Conservation (phyloP, 805 yeast genomes). For the Kuraishia cidri region DNA sequence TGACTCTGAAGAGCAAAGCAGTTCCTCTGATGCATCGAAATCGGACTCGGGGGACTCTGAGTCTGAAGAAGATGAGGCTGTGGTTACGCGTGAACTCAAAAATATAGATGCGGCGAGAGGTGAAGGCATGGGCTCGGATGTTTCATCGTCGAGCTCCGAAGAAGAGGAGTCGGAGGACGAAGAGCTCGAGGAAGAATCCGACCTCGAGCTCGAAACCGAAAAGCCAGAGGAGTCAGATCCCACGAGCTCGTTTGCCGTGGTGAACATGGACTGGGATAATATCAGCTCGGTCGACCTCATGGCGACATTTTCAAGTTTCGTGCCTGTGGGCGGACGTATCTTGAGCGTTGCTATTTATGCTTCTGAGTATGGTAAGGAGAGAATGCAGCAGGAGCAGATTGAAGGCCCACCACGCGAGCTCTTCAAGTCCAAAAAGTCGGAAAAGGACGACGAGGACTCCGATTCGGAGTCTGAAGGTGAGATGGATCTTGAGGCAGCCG, state of each 20-base stretch:
- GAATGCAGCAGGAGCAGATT: conserved; percentile 79
- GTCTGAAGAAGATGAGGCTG: conserved; percentile 17
- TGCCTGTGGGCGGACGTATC: conserved; percentile 68
- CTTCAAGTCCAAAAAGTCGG: conserved; percentile 40
- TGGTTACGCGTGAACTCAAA: no score
- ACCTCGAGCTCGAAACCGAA: conserved; percentile 42
- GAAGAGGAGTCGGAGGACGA: conserved; percentile 37
- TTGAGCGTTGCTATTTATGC: conserved; percentile 68
- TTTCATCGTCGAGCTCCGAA: conserved; percentile 13
- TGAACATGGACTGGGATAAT: conserved; percentile 96
- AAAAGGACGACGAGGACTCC: conserved; percentile 24
- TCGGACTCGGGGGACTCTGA: conserved; percentile 14
- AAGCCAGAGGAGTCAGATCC: conserved; percentile 87
- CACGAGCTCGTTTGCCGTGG: conserved; percentile 75
- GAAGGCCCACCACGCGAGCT: conserved; percentile 92
- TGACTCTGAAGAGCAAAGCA: conserved; percentile 10
- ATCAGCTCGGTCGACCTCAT: conserved; percentile 78
- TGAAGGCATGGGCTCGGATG: conserved; percentile 35
- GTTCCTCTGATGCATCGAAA: conserved; percentile 7
- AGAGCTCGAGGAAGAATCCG: conserved; percentile 36
- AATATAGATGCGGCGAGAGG: conserved; percentile 60
- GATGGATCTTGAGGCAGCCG: conserved; percentile 42
- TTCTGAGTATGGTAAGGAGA: conserved; percentile 88
- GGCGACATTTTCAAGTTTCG: conserved; percentile 83
- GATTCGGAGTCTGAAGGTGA: conserved; percentile 37